Evolutionary conservation across 2,329 filamentous ascomycete species (phyloP).

Genomic region (Epichloe bromicola): DNA sequence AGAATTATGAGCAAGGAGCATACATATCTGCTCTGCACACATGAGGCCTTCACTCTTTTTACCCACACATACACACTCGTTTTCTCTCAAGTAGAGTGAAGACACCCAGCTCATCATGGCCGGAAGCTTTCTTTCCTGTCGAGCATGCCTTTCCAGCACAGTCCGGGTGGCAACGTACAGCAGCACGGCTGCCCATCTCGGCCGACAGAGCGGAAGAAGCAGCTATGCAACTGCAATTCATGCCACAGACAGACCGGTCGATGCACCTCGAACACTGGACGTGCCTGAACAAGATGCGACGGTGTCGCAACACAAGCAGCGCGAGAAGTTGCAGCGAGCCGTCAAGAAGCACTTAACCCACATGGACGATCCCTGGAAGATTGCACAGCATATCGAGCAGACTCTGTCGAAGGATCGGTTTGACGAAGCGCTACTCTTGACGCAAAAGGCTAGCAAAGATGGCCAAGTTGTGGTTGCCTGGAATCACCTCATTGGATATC

Average conservation of each 20-base stretch:
- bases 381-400: slow-evolving; percentile 53
- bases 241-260: slow-evolving; percentile 6
- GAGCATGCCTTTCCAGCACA: slow-evolving; percentile 16
- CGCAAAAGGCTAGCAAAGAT: slow-evolving; percentile 53
- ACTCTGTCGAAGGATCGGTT: slow-evolving; percentile 46
- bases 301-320: slow-evolving; percentile 10
- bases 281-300: slow-evolving; percentile 6
- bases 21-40: not conserved
- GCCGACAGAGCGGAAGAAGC: slow-evolving; percentile 4
- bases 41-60: not conserved
- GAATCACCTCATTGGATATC: slow-evolving; percentile 72
- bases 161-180: slow-evolving; percentile 8
- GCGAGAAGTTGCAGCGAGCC: slow-evolving; percentile 21
- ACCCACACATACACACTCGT: not conserved
- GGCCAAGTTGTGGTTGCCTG: slow-evolving; percentile 62
- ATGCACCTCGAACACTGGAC: slow-evolving; percentile 13
- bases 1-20: too few species aligned
- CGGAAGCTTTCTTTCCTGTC: slow-evolving; percentile 14
- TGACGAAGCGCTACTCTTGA: slow-evolving; percentile 54
- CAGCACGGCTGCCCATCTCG: slow-evolving; percentile 4
- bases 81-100: not conserved
- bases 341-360: slow-evolving; percentile 46
- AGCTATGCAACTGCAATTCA: slow-evolving; percentile 7
- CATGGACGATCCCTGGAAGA: slow-evolving; percentile 57
- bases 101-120: slow-evolving; percentile 11